Base-by-base conservation (phyloP, 1,284 basidiomycete genomes). In the Butyriboletus appendiculatus region DNA sequence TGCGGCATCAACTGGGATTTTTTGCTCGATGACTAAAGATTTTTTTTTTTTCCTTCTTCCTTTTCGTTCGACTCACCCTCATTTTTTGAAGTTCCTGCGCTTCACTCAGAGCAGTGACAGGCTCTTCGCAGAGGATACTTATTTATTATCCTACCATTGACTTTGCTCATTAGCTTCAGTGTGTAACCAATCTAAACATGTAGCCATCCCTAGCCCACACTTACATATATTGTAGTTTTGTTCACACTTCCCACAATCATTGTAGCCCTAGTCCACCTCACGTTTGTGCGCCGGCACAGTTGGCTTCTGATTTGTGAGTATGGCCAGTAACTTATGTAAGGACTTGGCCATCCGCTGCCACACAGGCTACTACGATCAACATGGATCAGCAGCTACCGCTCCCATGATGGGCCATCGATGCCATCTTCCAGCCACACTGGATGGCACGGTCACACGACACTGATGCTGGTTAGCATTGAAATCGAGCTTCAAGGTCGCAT, bases 1-100 rank as follows among this genome's bases (percentile, higher is more conserved):
- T 52, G 50, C 2, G 60, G 63, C 35, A 82, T 87, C 57, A 79
- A 90, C 69, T 90, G 88, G 88, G 88, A 90, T 66, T 90, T 87
- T 69, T 74, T 90, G 53, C 77, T 90, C 47, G 86, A 88, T 55
- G 85, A 86, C 63, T 87, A 73, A 71, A 43, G n/a, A n/a, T 16
- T 34, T 28, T 7, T 44, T 38, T 2, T 24, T 24, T 1, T 26
- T 26, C 26, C 26, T 24, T 24, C 22, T 33, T 40, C 22, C 20
- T 5, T 12, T 59, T 58, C 59, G 52, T 65, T 63, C 55, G 22
- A 18, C 33, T 51, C 52, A 45, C 54, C 50, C 45, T 32, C 40
- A 40, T 43, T 55, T 32, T 28, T 18, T 48, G 5, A n/a, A 24
- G 9, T 44, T 52, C 20, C 16, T 39, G 51, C 38, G 12, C 26